A percentile compares a stretch with the other conserved stretches of the same genome.
Evolutionary conservation across 352 stramenopile genomes (phyloP).

Genomic region (Aphanomyces euteiches): DNA sequence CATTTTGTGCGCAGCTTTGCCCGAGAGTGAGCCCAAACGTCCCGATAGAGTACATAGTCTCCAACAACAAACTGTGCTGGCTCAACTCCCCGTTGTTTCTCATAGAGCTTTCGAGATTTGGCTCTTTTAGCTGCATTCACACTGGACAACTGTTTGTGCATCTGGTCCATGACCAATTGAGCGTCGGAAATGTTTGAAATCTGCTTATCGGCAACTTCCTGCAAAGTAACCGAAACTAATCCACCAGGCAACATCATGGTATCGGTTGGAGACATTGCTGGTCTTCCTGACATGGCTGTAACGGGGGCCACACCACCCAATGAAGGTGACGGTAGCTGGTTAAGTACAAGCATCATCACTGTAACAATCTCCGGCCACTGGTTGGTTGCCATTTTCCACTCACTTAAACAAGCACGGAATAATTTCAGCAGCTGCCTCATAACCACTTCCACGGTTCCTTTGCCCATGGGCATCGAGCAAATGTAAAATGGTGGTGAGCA

Average conservation of each 20-base stretch:
- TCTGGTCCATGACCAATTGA: neutral
- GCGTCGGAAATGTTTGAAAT: neutral
- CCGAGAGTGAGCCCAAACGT: constrained; percentile 31
- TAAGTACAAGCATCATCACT: constrained; percentile 22
- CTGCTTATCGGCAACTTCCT: neutral
- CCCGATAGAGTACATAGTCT: constrained; percentile 33
- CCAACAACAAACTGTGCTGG: constrained; percentile 33
- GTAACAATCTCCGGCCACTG: constrained; percentile 1
- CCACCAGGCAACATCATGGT: neutral
- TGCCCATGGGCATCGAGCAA: constrained; percentile 21
- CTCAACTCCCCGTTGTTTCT: constrained; percentile 13
- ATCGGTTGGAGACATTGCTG: constrained; percentile 13
- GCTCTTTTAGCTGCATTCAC: neutral
- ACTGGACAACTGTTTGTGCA: constrained; percentile 10
- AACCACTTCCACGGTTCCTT: constrained; percentile 29
- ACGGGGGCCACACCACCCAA: constrained; percentile 14
- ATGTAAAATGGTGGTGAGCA: constrained; percentile 29
- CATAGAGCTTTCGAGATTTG: neutral
- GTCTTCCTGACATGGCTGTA: constrained; percentile 18
- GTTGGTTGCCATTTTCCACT: constrained; percentile 22
- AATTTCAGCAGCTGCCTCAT: constrained; percentile 18
- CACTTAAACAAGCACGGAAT: constrained; percentile 6
- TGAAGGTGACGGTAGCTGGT: constrained; percentile 11
- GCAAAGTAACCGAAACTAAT: neutral
- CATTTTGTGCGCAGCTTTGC: constrained; percentile 31